Percentiles rank a stretch among this genome's conserved stretches.
phyloP scores from a whole-genome alignment of 768 basidiomycete species.

The Phaeotremella fagi region DNA sequence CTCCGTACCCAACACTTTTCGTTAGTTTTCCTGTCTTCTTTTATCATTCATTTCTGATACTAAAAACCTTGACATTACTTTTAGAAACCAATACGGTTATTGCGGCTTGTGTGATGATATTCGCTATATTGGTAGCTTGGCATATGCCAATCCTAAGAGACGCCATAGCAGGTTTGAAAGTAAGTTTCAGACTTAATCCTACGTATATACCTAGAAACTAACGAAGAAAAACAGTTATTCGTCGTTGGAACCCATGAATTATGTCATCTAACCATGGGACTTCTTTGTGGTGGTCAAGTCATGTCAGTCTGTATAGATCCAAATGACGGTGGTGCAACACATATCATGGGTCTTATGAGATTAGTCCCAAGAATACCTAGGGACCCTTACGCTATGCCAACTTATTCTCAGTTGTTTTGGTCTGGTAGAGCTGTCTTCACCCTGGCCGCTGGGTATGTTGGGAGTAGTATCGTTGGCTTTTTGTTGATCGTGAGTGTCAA shows the following conservation, averaged over 20 bases:
- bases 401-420: conserved; percentile 43
- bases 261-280: conserved; percentile 41
- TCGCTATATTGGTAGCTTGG: conserved; percentile 43
- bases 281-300: conserved; percentile 45
- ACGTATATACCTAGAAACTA: neutral
- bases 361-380: conserved; percentile 28
- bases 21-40: conserved; percentile 19
- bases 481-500: conserved; percentile 40
- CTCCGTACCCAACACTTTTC: conserved; percentile 27
- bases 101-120: conserved; percentile 43
- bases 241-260: conserved; percentile 42
- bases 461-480: conserved; percentile 40
- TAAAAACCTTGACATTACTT: neutral
- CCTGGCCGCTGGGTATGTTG: conserved; percentile 43
- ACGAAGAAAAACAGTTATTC: conserved; percentile 34
- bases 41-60: neutral
- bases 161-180: conserved; percentile 44
- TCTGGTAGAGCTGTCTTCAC: conserved; percentile 40
- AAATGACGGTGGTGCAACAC: conserved; percentile 41
- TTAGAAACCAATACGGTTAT: conserved; percentile 46
- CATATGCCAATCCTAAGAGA: conserved; percentile 45
- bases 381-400: conserved; percentile 43
- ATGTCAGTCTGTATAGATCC: conserved; percentile 45
- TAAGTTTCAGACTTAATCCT: conserved; percentile 17
- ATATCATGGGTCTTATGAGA: conserved; percentile 40